Evolutionary conservation across 257 asterid species (phyloP).

Genomic region (Knoxia roxburghii): DNA sequence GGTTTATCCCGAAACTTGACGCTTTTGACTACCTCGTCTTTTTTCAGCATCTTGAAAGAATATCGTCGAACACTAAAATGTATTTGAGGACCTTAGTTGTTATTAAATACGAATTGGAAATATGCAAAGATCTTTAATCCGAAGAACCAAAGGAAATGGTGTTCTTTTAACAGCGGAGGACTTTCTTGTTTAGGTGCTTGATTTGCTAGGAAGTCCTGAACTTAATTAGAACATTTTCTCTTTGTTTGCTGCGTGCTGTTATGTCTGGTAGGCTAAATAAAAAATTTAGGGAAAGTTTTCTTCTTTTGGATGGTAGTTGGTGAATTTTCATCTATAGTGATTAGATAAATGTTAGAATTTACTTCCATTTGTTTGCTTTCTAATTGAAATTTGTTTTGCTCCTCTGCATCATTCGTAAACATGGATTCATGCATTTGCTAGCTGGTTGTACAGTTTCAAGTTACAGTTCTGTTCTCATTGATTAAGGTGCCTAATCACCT

Average conservation of each 20-base stretch:
- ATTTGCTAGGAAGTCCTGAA: neutral
- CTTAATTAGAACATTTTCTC: neutral
- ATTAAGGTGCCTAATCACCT: neutral
- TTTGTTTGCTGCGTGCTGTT: neutral
- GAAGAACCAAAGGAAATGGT: neutral
- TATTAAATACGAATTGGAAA: neutral
- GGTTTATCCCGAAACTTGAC: neutral
- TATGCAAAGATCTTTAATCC: neutral
- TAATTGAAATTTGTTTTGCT: neutral
- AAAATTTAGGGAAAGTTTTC: neutral
- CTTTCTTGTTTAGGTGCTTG: constrained; percentile 7
- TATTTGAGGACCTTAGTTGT: neutral
- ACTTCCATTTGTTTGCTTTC: neutral
- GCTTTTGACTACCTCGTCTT: constrained; percentile 1
- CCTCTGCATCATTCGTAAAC: neutral
- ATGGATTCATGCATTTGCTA: neutral
- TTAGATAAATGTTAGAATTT: too few species aligned
- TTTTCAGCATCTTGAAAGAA: neutral
- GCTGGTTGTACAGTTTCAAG: neutral
- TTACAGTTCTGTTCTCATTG: neutral
- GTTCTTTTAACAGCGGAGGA: neutral
- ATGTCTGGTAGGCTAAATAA: neutral
- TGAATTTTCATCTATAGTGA: neutral
- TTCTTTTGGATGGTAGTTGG: neutral
- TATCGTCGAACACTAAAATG: neutral